These are phyloP conservation scores for Microbotryum violaceum DNA, from an alignment of 1,284 basidiomycete species.

Conservation along the genomic window DNA sequence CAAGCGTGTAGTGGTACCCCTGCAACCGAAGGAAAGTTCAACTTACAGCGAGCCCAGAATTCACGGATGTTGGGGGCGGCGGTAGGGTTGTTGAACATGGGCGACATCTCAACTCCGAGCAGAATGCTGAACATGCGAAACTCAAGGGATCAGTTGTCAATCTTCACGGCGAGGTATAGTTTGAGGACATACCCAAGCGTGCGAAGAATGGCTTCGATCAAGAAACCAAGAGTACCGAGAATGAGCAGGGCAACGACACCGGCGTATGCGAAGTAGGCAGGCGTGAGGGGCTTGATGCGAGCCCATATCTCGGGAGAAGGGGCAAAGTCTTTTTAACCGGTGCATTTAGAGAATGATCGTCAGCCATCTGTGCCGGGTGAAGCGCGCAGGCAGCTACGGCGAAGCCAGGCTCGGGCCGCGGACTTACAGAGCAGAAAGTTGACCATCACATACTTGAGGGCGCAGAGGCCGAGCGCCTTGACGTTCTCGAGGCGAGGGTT, in stretches of 20 bases:
- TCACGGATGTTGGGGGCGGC: conserved; percentile 2
- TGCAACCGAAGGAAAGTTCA: no score
- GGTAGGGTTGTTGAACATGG: conserved; percentile 5
- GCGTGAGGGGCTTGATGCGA: background rate
- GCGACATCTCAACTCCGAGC: conserved; percentile 5
- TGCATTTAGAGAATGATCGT: background rate
- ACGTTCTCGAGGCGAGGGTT: conserved; percentile 4
- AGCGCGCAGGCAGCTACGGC: background rate
- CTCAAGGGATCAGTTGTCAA: background rate
- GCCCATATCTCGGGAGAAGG: conserved; percentile 2
- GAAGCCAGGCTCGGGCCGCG: background rate
- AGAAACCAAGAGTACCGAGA: conserved; percentile 4
- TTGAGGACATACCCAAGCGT: background rate
- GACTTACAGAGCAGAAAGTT: conserved; percentile 5
- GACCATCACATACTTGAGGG: conserved; percentile 4
- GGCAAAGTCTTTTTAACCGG: background rate
- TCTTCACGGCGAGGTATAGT: background rate
- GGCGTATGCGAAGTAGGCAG: conserved; percentile 1
- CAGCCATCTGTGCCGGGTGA: background rate
- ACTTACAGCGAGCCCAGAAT: conserved; percentile 6
- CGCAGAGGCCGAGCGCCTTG: background rate
- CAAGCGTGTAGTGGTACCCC: no score
- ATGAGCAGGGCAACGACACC: conserved; percentile 3
- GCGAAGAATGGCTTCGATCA: conserved; percentile 4
- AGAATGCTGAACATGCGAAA: background rate